Conservation (phyloP, 306 rosid genomes). For the Gillenia trifoliata region DNA sequence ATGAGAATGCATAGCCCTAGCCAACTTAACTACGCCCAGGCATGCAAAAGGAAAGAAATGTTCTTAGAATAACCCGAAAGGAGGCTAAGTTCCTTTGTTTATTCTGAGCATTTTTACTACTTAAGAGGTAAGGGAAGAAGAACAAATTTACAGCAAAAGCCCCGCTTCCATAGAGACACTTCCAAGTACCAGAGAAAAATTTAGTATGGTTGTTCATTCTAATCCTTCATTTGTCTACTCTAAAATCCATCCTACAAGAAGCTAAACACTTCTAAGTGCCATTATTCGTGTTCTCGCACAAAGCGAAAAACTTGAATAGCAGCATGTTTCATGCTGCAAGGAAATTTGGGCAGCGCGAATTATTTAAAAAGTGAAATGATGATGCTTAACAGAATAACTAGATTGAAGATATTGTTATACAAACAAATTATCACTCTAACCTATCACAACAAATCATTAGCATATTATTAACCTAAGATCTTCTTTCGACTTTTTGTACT, state of each 20-base stretch:
- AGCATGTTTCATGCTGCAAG: background rate
- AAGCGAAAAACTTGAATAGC: background rate
- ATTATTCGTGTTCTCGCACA: background rate
- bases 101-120: background rate
- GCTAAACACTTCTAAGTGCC: background rate
- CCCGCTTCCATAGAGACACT: background rate
- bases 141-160: background rate
- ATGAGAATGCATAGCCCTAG: background rate
- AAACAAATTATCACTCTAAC: background rate
- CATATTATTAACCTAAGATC: background rate
- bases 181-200: background rate
- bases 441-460: background rate
- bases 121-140: background rate
- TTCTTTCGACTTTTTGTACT: background rate
- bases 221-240: background rate
- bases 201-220: background rate
- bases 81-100: background rate
- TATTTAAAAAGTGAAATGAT: background rate
- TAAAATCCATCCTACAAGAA: background rate
- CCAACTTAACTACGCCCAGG: background rate
- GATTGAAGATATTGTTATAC: background rate
- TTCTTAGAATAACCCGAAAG: background rate
- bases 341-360: background rate
- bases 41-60: background rate
- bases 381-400: background rate